Conservation (phyloP, 257 asterid genomes). For the Coffea canephora region DNA sequence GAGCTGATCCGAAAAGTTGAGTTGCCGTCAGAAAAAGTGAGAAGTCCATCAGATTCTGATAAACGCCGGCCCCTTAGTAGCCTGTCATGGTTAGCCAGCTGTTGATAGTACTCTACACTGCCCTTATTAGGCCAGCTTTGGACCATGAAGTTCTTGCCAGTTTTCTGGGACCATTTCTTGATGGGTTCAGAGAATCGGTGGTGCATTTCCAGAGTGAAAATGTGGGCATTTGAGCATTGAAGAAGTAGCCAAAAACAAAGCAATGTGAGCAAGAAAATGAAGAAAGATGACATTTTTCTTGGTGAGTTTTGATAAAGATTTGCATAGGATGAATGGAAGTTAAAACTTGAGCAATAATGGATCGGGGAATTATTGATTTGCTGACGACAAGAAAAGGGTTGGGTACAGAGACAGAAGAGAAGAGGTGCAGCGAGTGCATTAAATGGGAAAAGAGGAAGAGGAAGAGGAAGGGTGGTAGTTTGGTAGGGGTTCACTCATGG, state of each 20-base stretch:
- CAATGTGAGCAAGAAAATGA: constrained; percentile 25
- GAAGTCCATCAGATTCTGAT: constrained; percentile 37
- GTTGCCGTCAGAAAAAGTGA: constrained; percentile 72
- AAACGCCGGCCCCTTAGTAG: constrained; percentile 44
- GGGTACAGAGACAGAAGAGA: neutral
- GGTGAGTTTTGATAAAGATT: constrained; percentile 14
- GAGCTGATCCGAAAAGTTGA: constrained; percentile 63
- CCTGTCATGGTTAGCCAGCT: constrained; percentile 53
- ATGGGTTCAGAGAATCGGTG: constrained; percentile 78
- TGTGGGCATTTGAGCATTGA: constrained; percentile 36
- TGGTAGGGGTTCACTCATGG: constrained; percentile 4
- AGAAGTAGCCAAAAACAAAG: constrained; percentile 23
- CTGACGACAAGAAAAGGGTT: neutral
- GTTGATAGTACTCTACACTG: constrained; percentile 52
- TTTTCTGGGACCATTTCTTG: constrained; percentile 48
- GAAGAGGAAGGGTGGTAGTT: neutral
- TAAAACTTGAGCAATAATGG: constrained; percentile 3
- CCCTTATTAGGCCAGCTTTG: constrained; percentile 58
- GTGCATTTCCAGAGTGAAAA: constrained; percentile 73
- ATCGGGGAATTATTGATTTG: neutral
- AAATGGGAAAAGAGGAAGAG: neutral
- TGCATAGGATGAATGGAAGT: neutral
- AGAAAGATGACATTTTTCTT: constrained; percentile 42
- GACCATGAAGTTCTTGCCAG: constrained; percentile 23
- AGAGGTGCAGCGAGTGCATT: constrained; percentile 1